Conservation (phyloP, 2,329 filamentous ascomycete species). For the Arthrobotrys entomopaga region DNA sequence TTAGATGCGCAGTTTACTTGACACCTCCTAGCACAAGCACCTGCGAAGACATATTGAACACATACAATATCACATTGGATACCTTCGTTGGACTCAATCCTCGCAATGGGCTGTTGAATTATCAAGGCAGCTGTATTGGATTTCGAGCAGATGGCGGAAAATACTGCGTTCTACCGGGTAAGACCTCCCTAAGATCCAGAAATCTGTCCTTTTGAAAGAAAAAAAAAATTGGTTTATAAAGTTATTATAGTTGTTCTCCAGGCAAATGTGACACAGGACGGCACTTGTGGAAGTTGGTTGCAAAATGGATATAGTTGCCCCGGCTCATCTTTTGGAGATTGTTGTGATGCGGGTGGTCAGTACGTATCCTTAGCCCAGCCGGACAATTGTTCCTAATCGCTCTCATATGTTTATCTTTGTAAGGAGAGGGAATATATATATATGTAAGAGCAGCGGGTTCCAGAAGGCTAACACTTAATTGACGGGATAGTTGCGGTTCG, state of each 20-base stretch:
- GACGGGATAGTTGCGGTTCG: slow-evolving; percentile 5
- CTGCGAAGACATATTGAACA: slow-evolving; percentile 4
- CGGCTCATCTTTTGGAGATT: slow-evolving; percentile 26
- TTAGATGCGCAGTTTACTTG: background rate
- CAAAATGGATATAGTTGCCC: slow-evolving; percentile 12
- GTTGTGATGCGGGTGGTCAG: slow-evolving; percentile 15
- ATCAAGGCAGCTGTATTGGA: slow-evolving; percentile 2
- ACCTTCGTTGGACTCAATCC: slow-evolving; percentile 16
- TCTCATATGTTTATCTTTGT: no score
- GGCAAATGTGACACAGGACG: slow-evolving; percentile 1
- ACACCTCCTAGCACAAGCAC: background rate
- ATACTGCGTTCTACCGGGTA: no score
- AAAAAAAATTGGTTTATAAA: background rate
- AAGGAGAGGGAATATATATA: background rate
- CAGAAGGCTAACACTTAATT: background rate
- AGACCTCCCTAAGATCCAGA: no score
- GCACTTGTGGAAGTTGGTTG: background rate
- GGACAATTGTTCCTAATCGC: no score
- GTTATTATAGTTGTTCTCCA: background rate
- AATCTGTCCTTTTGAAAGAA: no score
- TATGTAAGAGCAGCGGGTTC: no score
- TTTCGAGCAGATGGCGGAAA: background rate
- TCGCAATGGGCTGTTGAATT: slow-evolving; percentile 1
- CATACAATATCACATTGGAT: slow-evolving; percentile 4
- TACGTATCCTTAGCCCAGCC: background rate